Percentiles rank a stretch among this genome's conserved stretches.
These are phyloP conservation scores for Phaeoacremonium minimum DNA, from an alignment of 2,329 filamentous ascomycete species.

Conservation along the genomic window DNA sequence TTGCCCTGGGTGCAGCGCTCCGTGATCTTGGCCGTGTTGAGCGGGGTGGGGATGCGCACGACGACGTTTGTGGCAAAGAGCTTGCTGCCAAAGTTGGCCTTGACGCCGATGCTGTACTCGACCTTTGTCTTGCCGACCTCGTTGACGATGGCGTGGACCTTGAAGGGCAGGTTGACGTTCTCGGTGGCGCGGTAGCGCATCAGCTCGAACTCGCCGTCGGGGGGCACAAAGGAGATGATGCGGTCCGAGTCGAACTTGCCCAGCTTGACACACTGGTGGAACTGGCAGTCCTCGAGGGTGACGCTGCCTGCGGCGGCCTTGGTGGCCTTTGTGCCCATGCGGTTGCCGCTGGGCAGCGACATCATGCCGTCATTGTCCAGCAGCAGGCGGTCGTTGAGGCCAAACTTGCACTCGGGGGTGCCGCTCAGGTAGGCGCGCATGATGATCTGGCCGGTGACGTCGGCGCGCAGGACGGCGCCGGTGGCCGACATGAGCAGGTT, in stretches of 20 bases:
- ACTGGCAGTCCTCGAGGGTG: constrained; percentile 95
- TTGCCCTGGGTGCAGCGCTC: constrained; percentile 94
- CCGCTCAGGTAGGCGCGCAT: constrained; percentile 98
- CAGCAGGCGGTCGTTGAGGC: constrained; percentile 89
- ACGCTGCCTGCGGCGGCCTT: constrained; percentile 94
- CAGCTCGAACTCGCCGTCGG: constrained; percentile 95
- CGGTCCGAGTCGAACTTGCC: constrained; percentile 95
- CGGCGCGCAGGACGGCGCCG: constrained; percentile 87
- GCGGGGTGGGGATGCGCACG: constrained; percentile 87
- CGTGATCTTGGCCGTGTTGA: constrained; percentile 92
- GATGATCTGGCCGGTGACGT: constrained; percentile 95
- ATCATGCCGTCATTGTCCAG: constrained; percentile 72
- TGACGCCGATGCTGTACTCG: constrained; percentile 96
- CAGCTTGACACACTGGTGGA: constrained; percentile 97
- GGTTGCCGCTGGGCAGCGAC: constrained; percentile 68
- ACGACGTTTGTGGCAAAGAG: constrained; percentile 96
- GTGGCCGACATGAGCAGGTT: constrained; percentile 99
- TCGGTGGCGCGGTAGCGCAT: constrained; percentile 98
- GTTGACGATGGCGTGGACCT: constrained; percentile 97
- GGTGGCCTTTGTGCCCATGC: constrained; percentile 79
- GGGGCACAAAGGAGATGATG: constrained; percentile 95
- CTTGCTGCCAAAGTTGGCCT: constrained; percentile 94
- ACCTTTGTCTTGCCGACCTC: constrained; percentile 96
- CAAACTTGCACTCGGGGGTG: constrained; percentile 98
- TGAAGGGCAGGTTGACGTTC: constrained; percentile 98